Evolutionary conservation across 305 asterid species (phyloP), one percentile per base, ranked within the genome.

Genomic region (Plantago lanceolata): DNA sequence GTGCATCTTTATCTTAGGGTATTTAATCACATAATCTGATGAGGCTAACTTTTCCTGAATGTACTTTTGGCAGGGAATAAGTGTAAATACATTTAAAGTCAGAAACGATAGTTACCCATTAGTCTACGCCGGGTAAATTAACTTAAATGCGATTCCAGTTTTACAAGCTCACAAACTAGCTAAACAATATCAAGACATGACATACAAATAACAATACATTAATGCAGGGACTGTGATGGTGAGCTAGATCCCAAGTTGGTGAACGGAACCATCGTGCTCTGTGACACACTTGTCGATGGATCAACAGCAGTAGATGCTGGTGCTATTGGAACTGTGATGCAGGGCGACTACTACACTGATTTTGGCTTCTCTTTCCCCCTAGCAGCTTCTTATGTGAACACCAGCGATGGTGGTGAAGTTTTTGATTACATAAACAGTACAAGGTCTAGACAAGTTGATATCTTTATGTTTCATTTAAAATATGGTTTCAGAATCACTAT

Each of bases 231-330:
- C 3, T 24, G 28, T 24, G 2, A 24, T 3, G 28, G 3, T n/a
- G n/a, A 24, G 1, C 59, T 87, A 66, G 86, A 84, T 65, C 71
- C 66, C 50, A 65, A 66, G 17, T 49, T 63, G 48, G 87, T 79
- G 12, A 68, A 71, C 0, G 88, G 73, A 5, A 76, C 72, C 1
- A 81, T 87, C n/a, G 89, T 84, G 4, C 72, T 87, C 1, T 87
- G 92, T 54, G 88, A 84, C 43, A 9, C 9, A 4, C 16, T 67
- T 59, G 68, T 3, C 7, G 71, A 61, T 1, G 83, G 70, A 18
- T 68, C 63, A 8, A 6, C 72, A 18, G 64, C 68, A 9, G 29
- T 28, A 0, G 57, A 19, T 0, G 84, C 83, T 2, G 81, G 82
- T 7, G 82, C 82, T 0, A 28, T 55, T 1, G 92, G 95, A 43